Conservation (phyloP, 331 rosid species). For the Erythrophleum ivorense region DNA sequence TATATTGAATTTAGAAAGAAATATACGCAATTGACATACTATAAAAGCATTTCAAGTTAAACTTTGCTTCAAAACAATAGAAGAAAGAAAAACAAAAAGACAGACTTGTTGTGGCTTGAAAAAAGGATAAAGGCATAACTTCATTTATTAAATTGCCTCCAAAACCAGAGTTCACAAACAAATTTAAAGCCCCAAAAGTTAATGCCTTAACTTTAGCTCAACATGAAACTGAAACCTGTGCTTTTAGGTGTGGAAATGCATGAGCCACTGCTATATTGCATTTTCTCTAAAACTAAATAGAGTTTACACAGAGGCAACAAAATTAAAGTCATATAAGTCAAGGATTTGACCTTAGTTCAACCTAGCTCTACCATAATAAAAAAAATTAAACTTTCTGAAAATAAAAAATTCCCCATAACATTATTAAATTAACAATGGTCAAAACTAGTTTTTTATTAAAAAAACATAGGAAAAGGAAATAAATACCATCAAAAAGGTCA, state of each 20-base stretch:
- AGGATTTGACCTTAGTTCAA: conserved; percentile 25
- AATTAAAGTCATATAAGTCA: conserved; percentile 35
- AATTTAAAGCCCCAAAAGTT: conserved; percentile 9
- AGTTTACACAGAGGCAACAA: conserved; percentile 5
- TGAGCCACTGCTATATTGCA: conserved; percentile 14
- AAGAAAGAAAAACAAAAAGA: not conserved
- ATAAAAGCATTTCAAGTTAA: not conserved
- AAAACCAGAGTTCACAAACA: conserved; percentile 17
- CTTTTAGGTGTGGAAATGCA: conserved; percentile 21
- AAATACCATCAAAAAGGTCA: conserved; percentile 82
- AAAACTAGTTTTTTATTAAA: not conserved
- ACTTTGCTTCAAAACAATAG: not conserved
- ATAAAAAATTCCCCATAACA: conserved; percentile 15
- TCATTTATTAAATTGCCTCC: conserved; percentile 18
- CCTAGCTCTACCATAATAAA: not conserved
- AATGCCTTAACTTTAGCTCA: conserved; percentile 18
- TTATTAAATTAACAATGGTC: not conserved
- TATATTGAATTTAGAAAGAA: not conserved
- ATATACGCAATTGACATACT: not conserved
- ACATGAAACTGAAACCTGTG: not conserved
- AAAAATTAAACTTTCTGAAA: conserved; percentile 35
- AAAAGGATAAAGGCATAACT: conserved; percentile 23
- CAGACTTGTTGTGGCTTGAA: not conserved
- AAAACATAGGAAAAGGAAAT: conserved; percentile 13
- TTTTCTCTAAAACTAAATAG: conserved; percentile 34